A percentile compares a stretch with the other conserved stretches of the same genome.
phyloP scores from a whole-genome alignment of 192 early-diverging fungal genomes.

The Jimgerdemannia lactiflua region DNA sequence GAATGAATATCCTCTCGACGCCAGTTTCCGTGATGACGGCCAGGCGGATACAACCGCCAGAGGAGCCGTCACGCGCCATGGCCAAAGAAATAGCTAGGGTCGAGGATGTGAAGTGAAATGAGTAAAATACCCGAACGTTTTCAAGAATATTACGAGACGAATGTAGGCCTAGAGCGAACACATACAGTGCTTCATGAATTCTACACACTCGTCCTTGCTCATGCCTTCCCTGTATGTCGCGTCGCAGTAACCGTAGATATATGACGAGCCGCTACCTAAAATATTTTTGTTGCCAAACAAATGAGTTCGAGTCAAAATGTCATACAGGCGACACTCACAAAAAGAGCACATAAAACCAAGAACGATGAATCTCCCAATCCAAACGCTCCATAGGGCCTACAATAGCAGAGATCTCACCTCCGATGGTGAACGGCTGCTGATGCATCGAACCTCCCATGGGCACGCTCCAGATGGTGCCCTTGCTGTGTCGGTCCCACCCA shows the following conservation, averaged over 20 bases:
- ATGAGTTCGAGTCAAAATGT: no score
- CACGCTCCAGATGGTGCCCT: slow-evolving; percentile 85
- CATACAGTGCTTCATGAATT: slow-evolving; percentile 94
- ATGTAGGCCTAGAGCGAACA: slow-evolving; percentile 1
- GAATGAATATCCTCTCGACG: slow-evolving; percentile 86
- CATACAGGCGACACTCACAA: neutral
- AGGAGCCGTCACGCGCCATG: slow-evolving; percentile 95
- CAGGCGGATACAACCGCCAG: slow-evolving; percentile 93
- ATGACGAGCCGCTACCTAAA: slow-evolving; percentile 86
- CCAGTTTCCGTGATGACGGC: slow-evolving; percentile 90
- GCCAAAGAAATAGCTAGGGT: slow-evolving; percentile 82
- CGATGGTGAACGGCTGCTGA: slow-evolving; percentile 89
- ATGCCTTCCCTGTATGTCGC: slow-evolving; percentile 76
- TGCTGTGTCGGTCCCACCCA: slow-evolving; percentile 93
- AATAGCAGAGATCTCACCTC: slow-evolving; percentile 44
- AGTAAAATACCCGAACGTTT: slow-evolving; percentile 1
- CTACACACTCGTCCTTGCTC: slow-evolving; percentile 81
- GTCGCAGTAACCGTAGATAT: slow-evolving; percentile 99
- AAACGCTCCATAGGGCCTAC: neutral
- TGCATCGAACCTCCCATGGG: slow-evolving; percentile 93
- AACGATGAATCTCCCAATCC: neutral
- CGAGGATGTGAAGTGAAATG: neutral
- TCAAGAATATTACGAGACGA: neutral
- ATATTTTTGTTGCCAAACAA: no score
- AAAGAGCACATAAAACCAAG: neutral